Evolutionary conservation across 2,329 filamentous ascomycete genomes (phyloP).

Genomic region (Tolypocladium guangdongense): DNA sequence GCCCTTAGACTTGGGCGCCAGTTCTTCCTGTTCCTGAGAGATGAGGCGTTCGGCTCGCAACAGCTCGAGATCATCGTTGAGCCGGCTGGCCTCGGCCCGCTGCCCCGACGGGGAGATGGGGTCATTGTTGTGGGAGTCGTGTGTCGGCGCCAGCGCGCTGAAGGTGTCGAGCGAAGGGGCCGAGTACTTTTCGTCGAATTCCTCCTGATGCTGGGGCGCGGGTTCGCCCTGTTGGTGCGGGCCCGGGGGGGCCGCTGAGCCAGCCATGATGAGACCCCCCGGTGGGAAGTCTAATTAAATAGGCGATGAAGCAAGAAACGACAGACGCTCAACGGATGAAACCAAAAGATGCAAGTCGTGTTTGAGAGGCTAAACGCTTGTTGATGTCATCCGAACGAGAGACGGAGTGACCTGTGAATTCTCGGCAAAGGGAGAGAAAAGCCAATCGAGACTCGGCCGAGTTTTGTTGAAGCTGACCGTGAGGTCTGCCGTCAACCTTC

Average conservation of each 20-base stretch:
- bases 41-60: constrained; percentile 35
- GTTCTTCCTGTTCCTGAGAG: constrained; percentile 28
- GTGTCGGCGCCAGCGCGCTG: constrained; percentile 14
- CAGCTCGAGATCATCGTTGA: constrained; percentile 38
- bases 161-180: constrained; percentile 19
- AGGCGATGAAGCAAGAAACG: neutral
- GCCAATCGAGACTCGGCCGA: neutral
- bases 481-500: neutral
- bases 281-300: neutral
- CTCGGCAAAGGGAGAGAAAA: neutral
- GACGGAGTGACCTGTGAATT: neutral
- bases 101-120: constrained; percentile 13
- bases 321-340: neutral
- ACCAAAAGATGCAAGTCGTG: neutral
- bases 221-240: neutral
- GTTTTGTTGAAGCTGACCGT: neutral
- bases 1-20: constrained; percentile 12
- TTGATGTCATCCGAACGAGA: neutral
- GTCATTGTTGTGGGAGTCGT: constrained; percentile 11
- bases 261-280: neutral
- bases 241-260: neutral
- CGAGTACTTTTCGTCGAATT: constrained; percentile 12
- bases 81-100: constrained; percentile 24
- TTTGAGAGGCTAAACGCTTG: neutral
- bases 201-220: constrained; percentile 3